A percentile compares a stretch with the other conserved stretches of the same genome.
These are phyloP conservation scores for Gigaspora rosea DNA, from an alignment of 192 early-diverging fungal genomes.

Conservation along the genomic window DNA sequence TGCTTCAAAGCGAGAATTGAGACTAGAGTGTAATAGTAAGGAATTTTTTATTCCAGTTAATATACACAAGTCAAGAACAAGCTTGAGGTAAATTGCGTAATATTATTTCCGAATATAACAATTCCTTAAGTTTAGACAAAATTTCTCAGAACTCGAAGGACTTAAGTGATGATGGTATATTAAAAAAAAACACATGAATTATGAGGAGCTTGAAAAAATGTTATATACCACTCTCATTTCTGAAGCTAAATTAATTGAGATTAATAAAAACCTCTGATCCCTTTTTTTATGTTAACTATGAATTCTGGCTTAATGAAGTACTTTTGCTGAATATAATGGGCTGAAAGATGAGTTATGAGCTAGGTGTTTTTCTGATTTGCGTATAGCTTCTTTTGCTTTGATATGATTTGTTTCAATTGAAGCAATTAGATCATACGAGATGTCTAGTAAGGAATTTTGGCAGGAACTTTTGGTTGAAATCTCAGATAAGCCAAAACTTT, in stretches of 20 bases:
- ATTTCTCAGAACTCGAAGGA: neutral
- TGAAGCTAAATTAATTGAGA: too few species aligned
- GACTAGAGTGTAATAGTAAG: neutral
- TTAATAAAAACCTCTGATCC: too few species aligned
- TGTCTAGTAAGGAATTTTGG: neutral
- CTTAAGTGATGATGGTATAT: neutral
- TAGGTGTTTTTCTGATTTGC: neutral
- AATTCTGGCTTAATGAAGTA: neutral
- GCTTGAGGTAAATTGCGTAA: too few species aligned
- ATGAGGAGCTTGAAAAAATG: neutral
- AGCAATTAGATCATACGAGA: conserved; percentile 4
- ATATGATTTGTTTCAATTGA: conserved; percentile 6
- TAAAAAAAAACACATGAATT: too few species aligned
- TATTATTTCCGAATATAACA: neutral
- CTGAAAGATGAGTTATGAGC: neutral
- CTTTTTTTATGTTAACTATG: neutral
- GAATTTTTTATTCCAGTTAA: conserved; percentile 6
- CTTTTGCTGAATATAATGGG: neutral
- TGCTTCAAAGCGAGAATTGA: too few species aligned
- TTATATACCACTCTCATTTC: neutral
- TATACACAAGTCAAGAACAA: conserved; percentile 3
- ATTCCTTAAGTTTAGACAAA: neutral
- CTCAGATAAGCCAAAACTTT: neutral
- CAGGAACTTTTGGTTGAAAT: neutral
- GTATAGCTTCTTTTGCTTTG: neutral